Conservation (phyloP, 2,329 filamentous ascomycete genomes). For the Aspergillus alliaceus region DNA sequence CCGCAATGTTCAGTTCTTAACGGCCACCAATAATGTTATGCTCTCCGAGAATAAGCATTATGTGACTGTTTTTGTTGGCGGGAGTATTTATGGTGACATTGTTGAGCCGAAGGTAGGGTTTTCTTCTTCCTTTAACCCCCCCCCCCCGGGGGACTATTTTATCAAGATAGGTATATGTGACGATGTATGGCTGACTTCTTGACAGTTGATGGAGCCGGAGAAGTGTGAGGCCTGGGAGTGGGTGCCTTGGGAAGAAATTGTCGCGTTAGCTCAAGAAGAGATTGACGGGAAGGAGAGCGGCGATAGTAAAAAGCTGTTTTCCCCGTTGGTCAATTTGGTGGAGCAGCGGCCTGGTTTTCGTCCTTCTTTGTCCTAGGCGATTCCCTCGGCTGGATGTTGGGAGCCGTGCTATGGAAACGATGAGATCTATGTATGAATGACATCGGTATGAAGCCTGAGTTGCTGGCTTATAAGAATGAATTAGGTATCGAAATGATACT, state of each 20-base stretch:
- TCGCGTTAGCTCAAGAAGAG: background rate
- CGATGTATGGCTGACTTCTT: background rate
- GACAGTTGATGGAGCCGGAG: constrained; percentile 43
- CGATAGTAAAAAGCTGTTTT: background rate
- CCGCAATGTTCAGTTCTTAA: constrained; percentile 53
- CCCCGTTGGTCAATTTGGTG: background rate
- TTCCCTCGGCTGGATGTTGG: background rate
- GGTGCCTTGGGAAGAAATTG: constrained; percentile 49
- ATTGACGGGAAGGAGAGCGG: background rate
- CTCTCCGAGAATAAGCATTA: constrained; percentile 63
- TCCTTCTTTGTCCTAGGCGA: background rate
- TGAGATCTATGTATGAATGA: no score
- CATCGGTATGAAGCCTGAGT: no score
- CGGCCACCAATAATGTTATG: constrained; percentile 68
- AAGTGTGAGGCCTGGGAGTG: constrained; percentile 59
- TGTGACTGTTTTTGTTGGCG: constrained; percentile 68
- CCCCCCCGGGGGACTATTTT: no score
- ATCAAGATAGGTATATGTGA: constrained; percentile 2
- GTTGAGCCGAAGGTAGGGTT: constrained; percentile 53
- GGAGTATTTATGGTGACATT: constrained; percentile 48
- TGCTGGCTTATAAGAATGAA: no score
- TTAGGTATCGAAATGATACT: no score
- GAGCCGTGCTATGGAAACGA: no score
- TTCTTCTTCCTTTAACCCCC: constrained; percentile 4
- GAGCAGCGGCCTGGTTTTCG: background rate